Evolutionary conservation across 352 stramenopile species (phyloP).

Genomic region (Phytophthora parvispora): DNA sequence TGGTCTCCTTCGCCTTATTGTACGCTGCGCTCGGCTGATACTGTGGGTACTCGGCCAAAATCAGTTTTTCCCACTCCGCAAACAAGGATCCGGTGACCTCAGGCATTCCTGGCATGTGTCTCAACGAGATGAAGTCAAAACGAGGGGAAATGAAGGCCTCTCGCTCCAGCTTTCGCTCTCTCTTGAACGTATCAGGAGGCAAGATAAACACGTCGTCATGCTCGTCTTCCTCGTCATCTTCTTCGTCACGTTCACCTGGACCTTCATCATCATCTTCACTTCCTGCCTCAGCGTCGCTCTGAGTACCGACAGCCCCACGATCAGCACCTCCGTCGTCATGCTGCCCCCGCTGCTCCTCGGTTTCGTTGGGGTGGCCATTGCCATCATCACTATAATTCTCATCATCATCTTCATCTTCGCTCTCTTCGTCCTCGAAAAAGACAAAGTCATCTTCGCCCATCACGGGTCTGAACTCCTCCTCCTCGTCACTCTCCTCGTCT

Average conservation of each 20-base stretch:
- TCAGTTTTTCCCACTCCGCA: constrained; percentile 8
- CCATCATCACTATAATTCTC: neutral
- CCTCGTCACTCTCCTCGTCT: constrained; percentile 13
- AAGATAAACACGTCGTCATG: constrained; percentile 14
- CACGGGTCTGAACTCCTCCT: constrained; percentile 14
- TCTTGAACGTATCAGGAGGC: constrained; percentile 3
- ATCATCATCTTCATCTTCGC: constrained; percentile 5
- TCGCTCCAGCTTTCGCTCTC: neutral
- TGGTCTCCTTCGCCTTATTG: constrained; percentile 4
- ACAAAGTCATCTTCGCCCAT: constrained; percentile 7
- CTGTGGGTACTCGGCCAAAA: constrained; percentile 4
- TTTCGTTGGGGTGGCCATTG: no score
- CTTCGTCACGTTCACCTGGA: neutral
- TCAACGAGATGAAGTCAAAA: constrained; percentile 20
- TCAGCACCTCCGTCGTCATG: no score
- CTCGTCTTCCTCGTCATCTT: constrained; percentile 1
- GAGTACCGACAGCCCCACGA: neutral
- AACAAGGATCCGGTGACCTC: neutral
- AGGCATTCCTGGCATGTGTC: neutral
- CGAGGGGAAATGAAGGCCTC: constrained; percentile 9
- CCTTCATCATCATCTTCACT: neutral
- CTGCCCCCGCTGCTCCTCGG: no score
- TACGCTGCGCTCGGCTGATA: constrained; percentile 12
- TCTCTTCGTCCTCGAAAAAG: constrained; percentile 6
- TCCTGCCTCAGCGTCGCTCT: neutral